phyloP scores from a whole-genome alignment of 1,139 yeast species.

The Sugiyamaella paludigena region DNA sequence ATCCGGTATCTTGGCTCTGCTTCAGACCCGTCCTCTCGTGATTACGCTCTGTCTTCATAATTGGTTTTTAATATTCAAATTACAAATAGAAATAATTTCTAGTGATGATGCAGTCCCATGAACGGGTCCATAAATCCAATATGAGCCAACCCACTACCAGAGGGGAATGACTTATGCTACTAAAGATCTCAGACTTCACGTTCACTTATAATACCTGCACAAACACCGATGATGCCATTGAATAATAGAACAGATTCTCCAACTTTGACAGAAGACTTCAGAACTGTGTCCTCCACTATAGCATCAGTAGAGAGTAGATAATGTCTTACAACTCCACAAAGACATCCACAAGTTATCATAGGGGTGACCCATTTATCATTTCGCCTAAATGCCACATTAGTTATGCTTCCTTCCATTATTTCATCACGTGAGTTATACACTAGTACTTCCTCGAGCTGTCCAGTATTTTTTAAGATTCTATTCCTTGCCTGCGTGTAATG shows the following conservation, averaged over 20 bases:
- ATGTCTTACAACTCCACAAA: constrained; percentile 80
- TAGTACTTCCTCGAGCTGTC: constrained; percentile 58
- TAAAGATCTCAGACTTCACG: constrained; percentile 10
- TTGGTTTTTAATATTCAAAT: too few relatives aligned
- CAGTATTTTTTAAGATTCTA: constrained; percentile 35
- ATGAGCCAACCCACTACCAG: too few relatives aligned
- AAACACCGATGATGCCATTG: constrained; percentile 83
- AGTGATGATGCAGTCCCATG: too few relatives aligned
- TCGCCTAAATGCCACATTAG: constrained; percentile 68
- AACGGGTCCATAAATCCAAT: too few relatives aligned
- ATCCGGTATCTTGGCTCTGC: too few relatives aligned
- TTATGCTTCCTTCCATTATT: constrained; percentile 81
- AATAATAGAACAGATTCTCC: constrained; percentile 72
- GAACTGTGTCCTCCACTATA: constrained; percentile 55
- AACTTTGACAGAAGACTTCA: constrained; percentile 44
- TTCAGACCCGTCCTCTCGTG: too few relatives aligned
- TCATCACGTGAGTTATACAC: constrained; percentile 59
- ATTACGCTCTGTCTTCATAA: too few relatives aligned
- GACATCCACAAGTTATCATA: constrained; percentile 67
- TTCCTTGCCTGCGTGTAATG: constrained; percentile 63
- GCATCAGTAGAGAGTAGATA: constrained; percentile 54
- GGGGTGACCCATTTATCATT: constrained; percentile 77
- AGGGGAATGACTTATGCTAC: too few relatives aligned
- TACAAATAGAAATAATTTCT: too few relatives aligned
- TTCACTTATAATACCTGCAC: constrained; percentile 51